A percentile compares a stretch with the other conserved stretches of the same genome.
These are phyloP conservation scores for Parmelia sp. DNA, from an alignment of 495 filamentous ascomycete species.

Conservation along the genomic window DNA sequence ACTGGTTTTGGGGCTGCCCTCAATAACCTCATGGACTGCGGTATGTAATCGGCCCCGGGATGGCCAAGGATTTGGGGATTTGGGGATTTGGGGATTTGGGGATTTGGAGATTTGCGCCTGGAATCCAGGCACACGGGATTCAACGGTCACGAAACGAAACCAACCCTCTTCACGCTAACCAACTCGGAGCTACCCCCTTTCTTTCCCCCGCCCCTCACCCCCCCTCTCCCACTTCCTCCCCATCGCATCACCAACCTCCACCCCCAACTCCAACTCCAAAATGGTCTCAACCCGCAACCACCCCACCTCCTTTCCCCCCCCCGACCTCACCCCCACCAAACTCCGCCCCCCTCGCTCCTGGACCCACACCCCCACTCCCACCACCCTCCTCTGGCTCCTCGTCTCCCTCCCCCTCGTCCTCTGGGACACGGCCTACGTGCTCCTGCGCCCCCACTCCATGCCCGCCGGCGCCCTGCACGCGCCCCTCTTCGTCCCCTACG, in stretches of 20 bases:
- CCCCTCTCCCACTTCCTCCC: too few relatives aligned
- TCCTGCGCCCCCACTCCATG: slow-evolving; percentile 80
- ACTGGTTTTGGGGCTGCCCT: too few relatives aligned
- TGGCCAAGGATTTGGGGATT: too few relatives aligned
- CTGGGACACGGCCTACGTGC: slow-evolving; percentile 78
- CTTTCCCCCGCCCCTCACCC: too few relatives aligned
- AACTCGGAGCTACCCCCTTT: too few relatives aligned
- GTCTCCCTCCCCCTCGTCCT: slow-evolving; percentile 73
- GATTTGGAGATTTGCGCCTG: too few relatives aligned
- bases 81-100: too few relatives aligned
- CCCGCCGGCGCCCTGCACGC: slow-evolving; percentile 67
- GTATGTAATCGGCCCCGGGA: too few relatives aligned
- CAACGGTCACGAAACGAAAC: too few relatives aligned
- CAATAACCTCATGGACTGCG: too few relatives aligned
- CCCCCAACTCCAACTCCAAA: slow-evolving; percentile 2
- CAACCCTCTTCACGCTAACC: too few relatives aligned
- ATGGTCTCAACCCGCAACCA: slow-evolving; percentile 52
- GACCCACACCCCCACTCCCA: slow-evolving; percentile 61
- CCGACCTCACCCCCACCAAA: slow-evolving; percentile 22
- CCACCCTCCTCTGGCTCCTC: slow-evolving; percentile 66
- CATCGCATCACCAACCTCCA: neutral
- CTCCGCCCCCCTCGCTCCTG: slow-evolving; percentile 33
- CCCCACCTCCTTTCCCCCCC: slow-evolving; percentile 42
- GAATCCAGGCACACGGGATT: too few relatives aligned
- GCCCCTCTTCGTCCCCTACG: slow-evolving; percentile 73